Percentiles rank a stretch among this genome's conserved stretches.
These are phyloP conservation scores for Penicillium cataractarum DNA, from an alignment of 495 filamentous ascomycete species.

Conservation along the genomic window DNA sequence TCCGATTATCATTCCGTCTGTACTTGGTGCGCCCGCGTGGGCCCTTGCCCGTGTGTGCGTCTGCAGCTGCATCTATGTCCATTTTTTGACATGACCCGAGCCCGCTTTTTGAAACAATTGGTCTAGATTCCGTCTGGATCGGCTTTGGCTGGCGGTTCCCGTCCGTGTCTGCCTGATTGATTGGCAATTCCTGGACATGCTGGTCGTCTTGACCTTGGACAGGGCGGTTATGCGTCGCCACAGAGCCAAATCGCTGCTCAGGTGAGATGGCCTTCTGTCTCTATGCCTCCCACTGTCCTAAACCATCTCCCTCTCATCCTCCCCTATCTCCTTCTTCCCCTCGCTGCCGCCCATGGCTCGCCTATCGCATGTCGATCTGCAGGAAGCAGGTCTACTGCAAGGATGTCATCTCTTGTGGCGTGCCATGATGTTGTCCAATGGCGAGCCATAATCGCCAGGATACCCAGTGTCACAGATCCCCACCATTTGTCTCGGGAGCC, in stretches of 20 bases:
- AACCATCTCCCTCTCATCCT: not conserved
- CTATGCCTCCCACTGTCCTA: not conserved
- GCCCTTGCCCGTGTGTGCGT: slow-evolving; percentile 1
- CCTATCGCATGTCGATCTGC: slow-evolving; percentile 1
- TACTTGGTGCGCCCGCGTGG: slow-evolving; percentile 5
- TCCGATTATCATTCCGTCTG: slow-evolving; percentile 8
- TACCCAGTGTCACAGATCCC: not conserved
- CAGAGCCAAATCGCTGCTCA: slow-evolving; percentile 20
- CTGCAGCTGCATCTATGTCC: slow-evolving; percentile 1
- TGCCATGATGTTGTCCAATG: not conserved
- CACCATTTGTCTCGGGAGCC: not conserved
- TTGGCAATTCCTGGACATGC: slow-evolving; percentile 9
- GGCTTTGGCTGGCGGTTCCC: not conserved
- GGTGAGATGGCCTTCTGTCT: slow-evolving; percentile 8
- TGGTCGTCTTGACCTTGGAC: slow-evolving; percentile 8
- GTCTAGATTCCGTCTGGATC: not conserved
- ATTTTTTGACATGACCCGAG: not conserved
- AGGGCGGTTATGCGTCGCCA: slow-evolving; percentile 2
- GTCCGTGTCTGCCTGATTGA: slow-evolving; percentile 2
- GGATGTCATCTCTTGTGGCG: not conserved
- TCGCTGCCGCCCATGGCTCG: not conserved
- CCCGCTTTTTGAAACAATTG: slow-evolving; percentile 10
- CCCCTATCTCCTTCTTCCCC: not conserved
- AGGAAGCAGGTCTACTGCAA: slow-evolving; percentile 2
- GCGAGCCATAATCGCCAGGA: not conserved